A percentile compares a stretch with the other conserved stretches of the same genome.
Evolutionary conservation across 2,329 filamentous ascomycete species (phyloP).

Genomic region (Venturiaceae sp.): DNA sequence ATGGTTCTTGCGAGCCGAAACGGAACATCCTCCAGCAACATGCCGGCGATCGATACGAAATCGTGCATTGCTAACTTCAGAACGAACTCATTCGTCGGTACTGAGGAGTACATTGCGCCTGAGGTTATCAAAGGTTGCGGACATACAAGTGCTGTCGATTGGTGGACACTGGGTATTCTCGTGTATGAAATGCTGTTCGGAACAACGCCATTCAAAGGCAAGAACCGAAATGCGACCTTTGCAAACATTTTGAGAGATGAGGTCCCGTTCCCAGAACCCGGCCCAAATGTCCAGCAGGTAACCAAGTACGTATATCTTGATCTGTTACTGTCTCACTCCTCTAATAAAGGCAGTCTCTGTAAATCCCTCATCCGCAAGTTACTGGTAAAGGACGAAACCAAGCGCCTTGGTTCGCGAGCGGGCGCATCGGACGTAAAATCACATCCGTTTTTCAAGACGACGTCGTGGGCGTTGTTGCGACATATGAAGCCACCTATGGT

Average conservation of each 20-base stretch:
- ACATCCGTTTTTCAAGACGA: conserved; percentile 91
- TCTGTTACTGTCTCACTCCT: background rate
- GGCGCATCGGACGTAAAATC: conserved; percentile 95
- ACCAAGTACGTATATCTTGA: conserved; percentile 64
- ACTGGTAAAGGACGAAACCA: conserved; percentile 94
- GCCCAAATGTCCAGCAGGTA: conserved; percentile 71
- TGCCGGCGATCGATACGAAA: conserved; percentile 96
- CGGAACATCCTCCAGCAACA: conserved; percentile 72
- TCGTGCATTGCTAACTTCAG: conserved; percentile 98
- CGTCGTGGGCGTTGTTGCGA: conserved; percentile 91
- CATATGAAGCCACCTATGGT: conserved; percentile 98
- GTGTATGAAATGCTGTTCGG: conserved; percentile 99
- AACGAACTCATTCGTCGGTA: conserved; percentile 97
- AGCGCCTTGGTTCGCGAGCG: conserved; percentile 83
- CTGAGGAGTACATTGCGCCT: conserved; percentile 96
- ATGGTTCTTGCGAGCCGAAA: conserved; percentile 89
- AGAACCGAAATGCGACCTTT: conserved; percentile 97
- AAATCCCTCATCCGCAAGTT: conserved; percentile 95
- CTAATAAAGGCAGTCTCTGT: conserved; percentile 60
- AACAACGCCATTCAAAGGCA: conserved; percentile 97
- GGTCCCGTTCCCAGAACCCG: conserved; percentile 90
- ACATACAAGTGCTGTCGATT: conserved; percentile 96
- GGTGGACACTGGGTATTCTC: conserved; percentile 96
- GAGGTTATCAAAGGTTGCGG: conserved; percentile 98
- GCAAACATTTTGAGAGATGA: conserved; percentile 95